Conservation (phyloP, 805 yeast species). For the Debaryomyces maramus region DNA sequence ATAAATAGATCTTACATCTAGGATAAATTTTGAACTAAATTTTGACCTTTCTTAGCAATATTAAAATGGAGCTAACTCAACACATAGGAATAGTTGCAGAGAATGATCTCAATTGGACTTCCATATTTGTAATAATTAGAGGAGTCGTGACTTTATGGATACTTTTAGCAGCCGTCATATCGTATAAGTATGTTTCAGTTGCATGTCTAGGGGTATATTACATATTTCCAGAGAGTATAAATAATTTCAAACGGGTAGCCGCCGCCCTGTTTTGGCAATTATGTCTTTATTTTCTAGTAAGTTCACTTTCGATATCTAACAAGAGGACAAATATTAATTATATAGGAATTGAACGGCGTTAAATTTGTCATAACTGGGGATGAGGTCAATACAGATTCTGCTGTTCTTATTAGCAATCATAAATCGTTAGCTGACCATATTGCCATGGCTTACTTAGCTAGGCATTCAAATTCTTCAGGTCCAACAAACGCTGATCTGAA, state of each 20-base stretch:
- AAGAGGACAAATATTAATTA: conserved; percentile 5
- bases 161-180: conserved; percentile 14
- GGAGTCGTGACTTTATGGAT: conserved; percentile 18
- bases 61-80: conserved; percentile 31
- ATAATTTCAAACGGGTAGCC: conserved; percentile 16
- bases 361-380: conserved; percentile 46
- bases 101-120: conserved; percentile 12
- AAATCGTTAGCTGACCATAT: conserved; percentile 66
- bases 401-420: conserved; percentile 58
- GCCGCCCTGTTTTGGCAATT: conserved; percentile 29
- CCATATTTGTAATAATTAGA: conserved; percentile 9
- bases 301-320: conserved; percentile 8
- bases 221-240: conserved; percentile 22
- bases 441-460: conserved; percentile 47
- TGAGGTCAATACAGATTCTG: conserved; percentile 31
- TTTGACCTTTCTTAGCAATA: too few species aligned
- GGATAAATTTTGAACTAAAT: not conserved
- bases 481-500: not conserved
- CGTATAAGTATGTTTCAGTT: conserved; percentile 23
- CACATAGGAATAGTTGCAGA: conserved; percentile 32
- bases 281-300: conserved; percentile 29
- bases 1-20: too few species aligned
- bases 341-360: conserved; percentile 37
- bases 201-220: conserved; percentile 11
- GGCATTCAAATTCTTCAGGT: conserved; percentile 18